Evolutionary conservation across 495 filamentous ascomycete species (phyloP).

Genomic region (Talaromyces wortmannii): DNA sequence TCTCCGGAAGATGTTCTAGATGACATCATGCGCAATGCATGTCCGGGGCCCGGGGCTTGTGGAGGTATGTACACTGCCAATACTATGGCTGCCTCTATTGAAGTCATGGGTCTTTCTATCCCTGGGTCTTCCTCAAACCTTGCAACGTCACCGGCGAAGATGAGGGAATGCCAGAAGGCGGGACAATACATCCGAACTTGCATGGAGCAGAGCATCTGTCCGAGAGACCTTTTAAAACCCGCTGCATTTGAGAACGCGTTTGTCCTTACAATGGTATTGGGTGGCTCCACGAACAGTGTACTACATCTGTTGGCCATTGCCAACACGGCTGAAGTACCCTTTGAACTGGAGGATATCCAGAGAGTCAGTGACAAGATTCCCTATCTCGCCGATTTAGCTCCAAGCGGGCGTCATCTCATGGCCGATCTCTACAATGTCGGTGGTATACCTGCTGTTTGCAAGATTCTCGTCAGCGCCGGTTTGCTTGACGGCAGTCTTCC

Average conservation of each 20-base stretch:
- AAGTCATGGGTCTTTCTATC: conserved; percentile 91
- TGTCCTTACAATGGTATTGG: conserved; percentile 89
- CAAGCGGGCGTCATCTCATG: conserved; percentile 95
- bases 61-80: conserved; percentile 99
- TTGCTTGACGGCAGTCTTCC: conserved; percentile 80
- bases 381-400: conserved; percentile 94
- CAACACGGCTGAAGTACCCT: conserved; percentile 84
- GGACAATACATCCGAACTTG: conserved; percentile 82
- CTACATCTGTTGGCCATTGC: conserved; percentile 98
- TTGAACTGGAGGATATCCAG: conserved; percentile 98
- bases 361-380: conserved; percentile 82
- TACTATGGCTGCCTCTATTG: conserved; percentile 94
- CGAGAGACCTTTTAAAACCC: conserved; percentile 82
- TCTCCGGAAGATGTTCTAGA: too few relatives aligned
- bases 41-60: conserved; percentile 88
- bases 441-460: conserved; percentile 84
- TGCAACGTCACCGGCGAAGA: conserved; percentile 79
- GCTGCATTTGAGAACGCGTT: conserved; percentile 96
- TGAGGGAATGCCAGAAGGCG: conserved; percentile 75
- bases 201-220: conserved; percentile 80
- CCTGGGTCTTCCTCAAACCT: conserved; percentile 91
- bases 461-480: conserved; percentile 88
- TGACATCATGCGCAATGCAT: conserved; percentile 92
- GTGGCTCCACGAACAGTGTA: conserved; percentile 94
- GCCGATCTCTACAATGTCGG: conserved; percentile 84